Evolutionary conservation across 352 stramenopile species (phyloP), one percentile per base, ranked within the genome.

Genomic region (Plasmopara muralis): DNA sequence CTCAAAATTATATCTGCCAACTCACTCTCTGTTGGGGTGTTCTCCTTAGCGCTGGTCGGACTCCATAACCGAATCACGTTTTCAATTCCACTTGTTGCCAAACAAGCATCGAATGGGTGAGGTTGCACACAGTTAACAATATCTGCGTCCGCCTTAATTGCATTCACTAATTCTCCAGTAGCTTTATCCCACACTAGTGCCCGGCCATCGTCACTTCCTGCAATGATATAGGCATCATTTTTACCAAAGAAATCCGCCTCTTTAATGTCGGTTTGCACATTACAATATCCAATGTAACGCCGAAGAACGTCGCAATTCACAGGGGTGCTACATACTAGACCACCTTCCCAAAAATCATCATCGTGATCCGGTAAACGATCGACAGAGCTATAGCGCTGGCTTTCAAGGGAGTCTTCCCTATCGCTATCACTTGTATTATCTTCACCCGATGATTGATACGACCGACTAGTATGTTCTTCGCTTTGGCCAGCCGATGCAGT

Each of bases 241-340:
- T 70, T 70, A 0, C 87, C 87, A 37, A 96, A 89, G 50, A 95
- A 96, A 0, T 68, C 68, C 0, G 85, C 85, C 57, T 96, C 85
- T 57, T 96, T 96, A 58, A 96, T 95, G 34, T 95, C 87, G 0
- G 87, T 96, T 62, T 93, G 74, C 15, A 87, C 62, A 54, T 96
- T 96, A 66, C 81, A 89, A 47, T 91, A 91, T 5, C 86, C 86
- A 31, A 93, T 81, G 41, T 91, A 95, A 0, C 86, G 82, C 30
- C 73, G 68, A 12, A 85, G 62, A 12, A 81, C 68, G 34, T 89
- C 73, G 25, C 70, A 85, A 55, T 85, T 88, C 6, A 92, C 76
- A 0, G 41, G 31, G 2, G 65, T 57, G 0, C 62, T 74, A 13
- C 72, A 66, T 16, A 79, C 43, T 6, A 56, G 39, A 6, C 55